These are phyloP conservation scores for Chaetomium sp. DNA, from an alignment of 2,329 filamentous ascomycete species.

Conservation along the genomic window DNA sequence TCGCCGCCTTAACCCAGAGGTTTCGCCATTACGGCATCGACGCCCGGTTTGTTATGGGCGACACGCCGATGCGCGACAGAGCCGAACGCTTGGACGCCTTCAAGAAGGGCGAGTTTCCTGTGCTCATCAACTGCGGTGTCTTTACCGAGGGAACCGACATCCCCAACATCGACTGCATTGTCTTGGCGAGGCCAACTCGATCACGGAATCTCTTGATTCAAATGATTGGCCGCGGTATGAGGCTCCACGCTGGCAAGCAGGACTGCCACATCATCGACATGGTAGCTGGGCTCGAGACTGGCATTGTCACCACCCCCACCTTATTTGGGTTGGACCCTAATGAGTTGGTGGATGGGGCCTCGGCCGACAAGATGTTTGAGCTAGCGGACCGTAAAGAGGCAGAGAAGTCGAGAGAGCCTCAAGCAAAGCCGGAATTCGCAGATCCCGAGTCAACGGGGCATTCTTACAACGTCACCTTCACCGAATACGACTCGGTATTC, in stretches of 20 bases:
- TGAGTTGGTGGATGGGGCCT: slow-evolving; percentile 70
- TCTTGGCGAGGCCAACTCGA: slow-evolving; percentile 84
- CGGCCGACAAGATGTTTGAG: slow-evolving; percentile 61
- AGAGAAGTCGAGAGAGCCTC: slow-evolving; percentile 43
- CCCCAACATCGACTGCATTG: slow-evolving; percentile 91
- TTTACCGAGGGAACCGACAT: slow-evolving; percentile 98
- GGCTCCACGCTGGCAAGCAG: slow-evolving; percentile 75
- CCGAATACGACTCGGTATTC: slow-evolving; percentile 88
- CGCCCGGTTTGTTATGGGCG: slow-evolving; percentile 82
- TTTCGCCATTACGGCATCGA: slow-evolving; percentile 81
- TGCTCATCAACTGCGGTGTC: slow-evolving; percentile 91
- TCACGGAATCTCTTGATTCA: slow-evolving; percentile 94
- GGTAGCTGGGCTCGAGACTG: slow-evolving; percentile 80
- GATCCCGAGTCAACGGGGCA: slow-evolving; percentile 10
- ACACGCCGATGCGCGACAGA: slow-evolving; percentile 71
- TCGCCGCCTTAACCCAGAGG: slow-evolving; percentile 69
- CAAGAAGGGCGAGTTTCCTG: slow-evolving; percentile 73
- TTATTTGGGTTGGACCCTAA: slow-evolving; percentile 88
- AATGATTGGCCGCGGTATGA: slow-evolving; percentile 96
- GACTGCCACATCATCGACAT: slow-evolving; percentile 97
- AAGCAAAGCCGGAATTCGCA: slow-evolving; percentile 17
- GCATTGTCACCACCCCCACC: slow-evolving; percentile 87
- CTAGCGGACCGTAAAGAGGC: slow-evolving; percentile 53
- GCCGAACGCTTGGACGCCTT: slow-evolving; percentile 74
- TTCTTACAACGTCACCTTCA: slow-evolving; percentile 68